Base-by-base conservation (phyloP, 2,329 filamentous ascomycete genomes). In the Microascus cirrosus region DNA sequence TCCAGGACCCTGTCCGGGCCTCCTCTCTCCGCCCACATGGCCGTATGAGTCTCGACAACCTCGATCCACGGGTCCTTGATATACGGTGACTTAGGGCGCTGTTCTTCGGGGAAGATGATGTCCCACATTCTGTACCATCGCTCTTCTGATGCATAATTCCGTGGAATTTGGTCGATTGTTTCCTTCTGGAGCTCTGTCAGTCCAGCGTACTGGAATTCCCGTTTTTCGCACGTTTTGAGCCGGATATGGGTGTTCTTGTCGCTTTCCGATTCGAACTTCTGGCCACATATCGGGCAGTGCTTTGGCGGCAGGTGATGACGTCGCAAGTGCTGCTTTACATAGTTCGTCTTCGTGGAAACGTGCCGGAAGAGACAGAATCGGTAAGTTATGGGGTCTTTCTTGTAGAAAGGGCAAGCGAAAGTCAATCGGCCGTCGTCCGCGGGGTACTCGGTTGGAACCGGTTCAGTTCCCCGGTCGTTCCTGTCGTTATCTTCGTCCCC, bases 341-440 rank as follows among this genome's bases (percentile, higher is more conserved):
- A 36, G 32, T 57, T 57, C 1, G 55, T 57, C 12, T 32, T 18
- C 10, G 48, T 36, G 25, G 52, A 20, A 6, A 8, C 22, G 1
- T 57, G 55, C n/a, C 55, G 55, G n/a, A 36, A 25, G 10, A 57
- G 45, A 20, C 55, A 56, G 24, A 28, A 12, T 7, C 36, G 54
- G 39, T 56, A n/a, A 7, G 22, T 3, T 4, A 56, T 18, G n/a
- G 36, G 54, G 36, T 56, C 54, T 12, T 22, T 18, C 15, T 22
- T 48, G 39, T 56, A 56, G 42, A 32, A 56, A 20, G 54, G 54
- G 32, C 54, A 56, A 15, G 54, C 54, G 22, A 56, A 24, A 32
- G 28, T 32, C 1, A 7, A 11, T n/a, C 18, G 54, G 15, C 15
- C 20, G 12, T 50, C 28, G 39, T 28, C 25, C 8, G 1, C 42